Evolutionary conservation across 495 filamentous ascomycete species (phyloP).

Genomic region (Hypoxylon perforatum): DNA sequence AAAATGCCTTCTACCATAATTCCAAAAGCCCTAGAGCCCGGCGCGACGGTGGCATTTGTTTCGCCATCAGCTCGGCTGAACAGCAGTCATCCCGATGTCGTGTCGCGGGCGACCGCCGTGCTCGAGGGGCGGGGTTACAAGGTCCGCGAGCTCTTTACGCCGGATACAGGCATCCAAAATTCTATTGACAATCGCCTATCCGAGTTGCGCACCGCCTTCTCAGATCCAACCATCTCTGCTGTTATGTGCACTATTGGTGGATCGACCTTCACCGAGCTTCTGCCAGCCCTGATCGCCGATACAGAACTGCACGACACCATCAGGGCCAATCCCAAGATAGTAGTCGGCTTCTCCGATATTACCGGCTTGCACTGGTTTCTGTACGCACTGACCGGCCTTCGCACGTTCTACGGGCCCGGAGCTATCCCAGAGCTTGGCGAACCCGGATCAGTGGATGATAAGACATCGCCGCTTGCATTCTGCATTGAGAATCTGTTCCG

Average conservation of each 20-base stretch:
- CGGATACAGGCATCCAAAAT: slow-evolving; percentile 29
- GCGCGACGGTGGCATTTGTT: slow-evolving; percentile 45
- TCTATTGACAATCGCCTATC: slow-evolving; percentile 32
- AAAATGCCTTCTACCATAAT: slow-evolving; percentile 30
- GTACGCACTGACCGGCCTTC: slow-evolving; percentile 42
- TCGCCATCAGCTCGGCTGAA: slow-evolving; percentile 48
- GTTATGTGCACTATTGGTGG: slow-evolving; percentile 50
- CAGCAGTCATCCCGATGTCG: slow-evolving; percentile 10
- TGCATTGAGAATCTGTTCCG: slow-evolving; percentile 24
- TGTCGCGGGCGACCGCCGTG: slow-evolving; percentile 37
- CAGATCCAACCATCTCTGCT: slow-evolving; percentile 39
- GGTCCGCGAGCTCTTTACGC: slow-evolving; percentile 36
- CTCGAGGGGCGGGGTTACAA: slow-evolving; percentile 33
- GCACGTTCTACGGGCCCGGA: slow-evolving; percentile 52
- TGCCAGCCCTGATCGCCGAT: slow-evolving; percentile 44
- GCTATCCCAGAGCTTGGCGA: slow-evolving; percentile 46
- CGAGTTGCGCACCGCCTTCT: slow-evolving; percentile 43
- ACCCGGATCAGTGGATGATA: slow-evolving; percentile 26
- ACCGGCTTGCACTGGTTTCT: slow-evolving; percentile 50
- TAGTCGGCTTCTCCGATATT: slow-evolving; percentile 52
- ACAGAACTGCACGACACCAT: slow-evolving; percentile 38
- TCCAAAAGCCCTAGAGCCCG: slow-evolving; percentile 34
- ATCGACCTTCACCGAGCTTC: slow-evolving; percentile 40
- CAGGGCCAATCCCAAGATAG: slow-evolving; percentile 47
- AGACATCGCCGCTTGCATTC: slow-evolving; percentile 30